Evolutionary conservation across 371 early-diverging fungal genomes (phyloP), one percentile per base, ranked within the genome.

Genomic region (Nosema granulosis): DNA sequence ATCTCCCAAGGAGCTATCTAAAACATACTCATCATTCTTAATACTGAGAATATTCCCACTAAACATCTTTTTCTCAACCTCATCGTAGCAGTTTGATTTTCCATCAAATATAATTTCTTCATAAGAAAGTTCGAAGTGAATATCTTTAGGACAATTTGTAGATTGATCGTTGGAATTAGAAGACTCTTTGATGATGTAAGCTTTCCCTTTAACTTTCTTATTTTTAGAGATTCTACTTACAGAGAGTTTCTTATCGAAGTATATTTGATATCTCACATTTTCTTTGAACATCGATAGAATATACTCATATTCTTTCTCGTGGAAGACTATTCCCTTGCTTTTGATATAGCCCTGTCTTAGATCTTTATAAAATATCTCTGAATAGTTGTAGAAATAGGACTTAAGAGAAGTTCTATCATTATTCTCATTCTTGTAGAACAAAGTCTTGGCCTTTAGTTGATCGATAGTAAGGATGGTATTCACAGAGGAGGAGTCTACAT

Each of bases 41-140:
- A 35, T 37, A 11, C 11, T 63, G 1, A 63, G 37, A 22, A 63
- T 18, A 37, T 63, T 43, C 37, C 6, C n/a, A 2, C 37, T 35
- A 35, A 63, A 63, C 11, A 63, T 1, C 22, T 63, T 13, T 4
- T 3, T 1, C 37, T 63, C 63, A 32, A 63, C 37, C 32, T 63
- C 37, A 22, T 35, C n/a, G 37, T 35, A 63, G 37, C 37, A 18
- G 12, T 37, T 12, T 63, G 32, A 35, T 35, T 11, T 35, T n/a
- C n/a, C n/a, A n/a, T n/a, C n/a, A n/a, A n/a, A n/a, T 9, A 63
- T 63, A 24, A 63, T 63, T 35, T 63, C 63, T 63, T 63, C 63
- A n/a, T 63, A 63, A 1, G 26, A 35, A 35, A 63, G 13, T 35
- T 63, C 63, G 26, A 63, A 63, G 18, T 1, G 18, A 31, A 22